Evolutionary conservation across 176 grass and related monocot species (phyloP).

Genomic region (Guadua angustifolia): DNA sequence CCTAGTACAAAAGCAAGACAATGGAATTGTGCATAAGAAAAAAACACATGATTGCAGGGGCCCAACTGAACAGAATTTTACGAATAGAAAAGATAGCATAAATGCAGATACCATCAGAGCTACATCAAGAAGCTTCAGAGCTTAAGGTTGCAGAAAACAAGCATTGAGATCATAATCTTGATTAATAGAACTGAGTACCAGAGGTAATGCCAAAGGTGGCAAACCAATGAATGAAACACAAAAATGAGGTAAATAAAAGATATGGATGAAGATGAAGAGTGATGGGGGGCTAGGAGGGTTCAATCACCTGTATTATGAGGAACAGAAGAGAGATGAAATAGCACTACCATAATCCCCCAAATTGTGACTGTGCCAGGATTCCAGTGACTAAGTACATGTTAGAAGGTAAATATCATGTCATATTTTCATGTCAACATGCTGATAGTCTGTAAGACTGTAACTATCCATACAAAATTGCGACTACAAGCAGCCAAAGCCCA

Average conservation of each 20-base stretch:
- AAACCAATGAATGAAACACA: not conserved
- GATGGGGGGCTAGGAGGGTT: not conserved
- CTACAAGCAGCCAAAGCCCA: slow-evolving; percentile 10
- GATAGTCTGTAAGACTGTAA: not conserved
- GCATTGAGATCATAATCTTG: not conserved
- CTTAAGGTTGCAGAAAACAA: not conserved
- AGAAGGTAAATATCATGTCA: slow-evolving; percentile 17
- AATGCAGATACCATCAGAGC: too few species aligned
- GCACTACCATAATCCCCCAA: not conserved
- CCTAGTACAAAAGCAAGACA: too few species aligned
- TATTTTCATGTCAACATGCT: slow-evolving; percentile 20
- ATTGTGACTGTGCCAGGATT: not conserved
- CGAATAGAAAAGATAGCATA: too few species aligned
- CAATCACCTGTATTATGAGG: not conserved
- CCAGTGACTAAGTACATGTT: not conserved
- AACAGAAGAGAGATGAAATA: not conserved
- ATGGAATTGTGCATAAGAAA: too few species aligned
- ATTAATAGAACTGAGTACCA: not conserved
- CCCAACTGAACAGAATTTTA: too few species aligned
- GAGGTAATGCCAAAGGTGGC: not conserved
- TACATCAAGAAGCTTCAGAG: not conserved
- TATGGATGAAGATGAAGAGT: not conserved
- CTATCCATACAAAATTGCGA: not conserved
- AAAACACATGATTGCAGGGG: too few species aligned
- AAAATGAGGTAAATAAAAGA: not conserved